Conservation (phyloP, 2,329 filamentous ascomycete species). For the Fonsecaea pedrosoi region DNA sequence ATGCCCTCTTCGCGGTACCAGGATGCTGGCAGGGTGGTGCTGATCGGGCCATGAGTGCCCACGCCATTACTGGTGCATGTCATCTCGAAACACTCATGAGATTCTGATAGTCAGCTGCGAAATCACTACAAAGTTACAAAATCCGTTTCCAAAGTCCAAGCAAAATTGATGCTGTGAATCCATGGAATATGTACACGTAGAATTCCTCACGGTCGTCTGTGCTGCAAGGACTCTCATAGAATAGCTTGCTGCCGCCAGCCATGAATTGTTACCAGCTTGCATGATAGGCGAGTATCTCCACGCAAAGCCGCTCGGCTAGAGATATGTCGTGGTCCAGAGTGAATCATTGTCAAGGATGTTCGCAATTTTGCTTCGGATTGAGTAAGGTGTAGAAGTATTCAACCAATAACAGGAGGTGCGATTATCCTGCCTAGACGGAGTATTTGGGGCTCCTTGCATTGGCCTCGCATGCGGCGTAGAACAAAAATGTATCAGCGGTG, state of each 20-base stretch:
- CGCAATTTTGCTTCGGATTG: constrained; percentile 17
- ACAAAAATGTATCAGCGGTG: not conserved
- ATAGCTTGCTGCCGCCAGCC: not conserved
- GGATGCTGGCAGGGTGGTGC: constrained; percentile 52
- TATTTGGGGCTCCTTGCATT: not conserved
- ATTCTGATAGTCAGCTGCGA: not conserved
- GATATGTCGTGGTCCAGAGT: not conserved
- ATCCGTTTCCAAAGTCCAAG: not conserved
- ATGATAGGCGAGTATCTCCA: constrained; percentile 13
- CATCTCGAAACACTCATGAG: not conserved
- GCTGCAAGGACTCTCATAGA: not conserved
- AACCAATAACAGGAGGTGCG: constrained; percentile 8
- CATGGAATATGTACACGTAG: not conserved
- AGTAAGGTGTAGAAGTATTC: constrained; percentile 8
- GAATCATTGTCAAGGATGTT: constrained; percentile 16
- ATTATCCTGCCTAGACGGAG: constrained; percentile 10
- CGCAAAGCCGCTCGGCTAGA: constrained; percentile 3
- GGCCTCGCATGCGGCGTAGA: not conserved
- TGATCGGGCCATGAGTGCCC: constrained; percentile 3
- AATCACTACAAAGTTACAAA: not conserved
- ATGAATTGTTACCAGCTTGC: constrained; percentile 4
- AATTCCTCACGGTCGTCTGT: not conserved
- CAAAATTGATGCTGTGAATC: not conserved
- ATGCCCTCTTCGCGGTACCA: constrained; percentile 59
- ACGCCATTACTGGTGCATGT: constrained; percentile 1